A percentile compares a stretch with the other conserved stretches of the same genome.
These are phyloP conservation scores for Ophiostoma montium DNA, from an alignment of 2,329 filamentous ascomycete species.

Conservation along the genomic window DNA sequence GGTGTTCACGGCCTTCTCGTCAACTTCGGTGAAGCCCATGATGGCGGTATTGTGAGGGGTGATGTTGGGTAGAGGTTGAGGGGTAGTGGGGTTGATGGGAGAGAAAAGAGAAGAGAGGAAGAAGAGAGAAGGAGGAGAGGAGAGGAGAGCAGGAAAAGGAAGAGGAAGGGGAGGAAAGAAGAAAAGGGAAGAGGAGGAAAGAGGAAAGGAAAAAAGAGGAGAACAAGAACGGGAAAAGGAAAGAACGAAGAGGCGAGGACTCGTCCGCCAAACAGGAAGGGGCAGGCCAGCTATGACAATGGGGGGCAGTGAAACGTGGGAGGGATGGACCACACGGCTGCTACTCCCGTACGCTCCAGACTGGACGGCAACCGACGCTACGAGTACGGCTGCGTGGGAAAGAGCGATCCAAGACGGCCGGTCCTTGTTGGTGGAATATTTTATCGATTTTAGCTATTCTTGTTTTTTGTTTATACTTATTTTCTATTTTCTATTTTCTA, in stretches of 20 bases:
- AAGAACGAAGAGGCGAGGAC: constrained; percentile 5
- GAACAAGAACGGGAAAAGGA: not conserved
- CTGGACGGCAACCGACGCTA: constrained; percentile 1
- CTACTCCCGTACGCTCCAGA: not conserved
- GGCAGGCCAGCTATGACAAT: not conserved
- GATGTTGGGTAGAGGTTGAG: constrained; percentile 1
- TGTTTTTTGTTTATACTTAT: not conserved
- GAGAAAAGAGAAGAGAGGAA: constrained; percentile 8
- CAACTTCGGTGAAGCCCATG: constrained; percentile 82
- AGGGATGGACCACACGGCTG: not conserved
- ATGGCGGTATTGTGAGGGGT: constrained; percentile 24
- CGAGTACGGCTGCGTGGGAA: not conserved
- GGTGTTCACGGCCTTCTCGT: constrained; percentile 92
- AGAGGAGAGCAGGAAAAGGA: constrained; percentile 8
- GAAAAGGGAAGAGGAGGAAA: constrained; percentile 15
- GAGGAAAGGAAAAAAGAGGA: constrained; percentile 9
- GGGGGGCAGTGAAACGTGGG: not conserved
- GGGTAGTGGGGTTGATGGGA: constrained; percentile 11
- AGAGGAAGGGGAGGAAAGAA: constrained; percentile 5
- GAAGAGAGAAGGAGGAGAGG: constrained; percentile 8
- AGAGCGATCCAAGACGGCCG: not conserved
- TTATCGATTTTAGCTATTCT: not conserved
- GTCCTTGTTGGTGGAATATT: not conserved
- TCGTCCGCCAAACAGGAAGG: constrained; percentile 1
- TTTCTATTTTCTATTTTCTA: not conserved